phyloP scores from a whole-genome alignment of 1,284 basidiomycete species.

The Xerocomus nothofagi region DNA sequence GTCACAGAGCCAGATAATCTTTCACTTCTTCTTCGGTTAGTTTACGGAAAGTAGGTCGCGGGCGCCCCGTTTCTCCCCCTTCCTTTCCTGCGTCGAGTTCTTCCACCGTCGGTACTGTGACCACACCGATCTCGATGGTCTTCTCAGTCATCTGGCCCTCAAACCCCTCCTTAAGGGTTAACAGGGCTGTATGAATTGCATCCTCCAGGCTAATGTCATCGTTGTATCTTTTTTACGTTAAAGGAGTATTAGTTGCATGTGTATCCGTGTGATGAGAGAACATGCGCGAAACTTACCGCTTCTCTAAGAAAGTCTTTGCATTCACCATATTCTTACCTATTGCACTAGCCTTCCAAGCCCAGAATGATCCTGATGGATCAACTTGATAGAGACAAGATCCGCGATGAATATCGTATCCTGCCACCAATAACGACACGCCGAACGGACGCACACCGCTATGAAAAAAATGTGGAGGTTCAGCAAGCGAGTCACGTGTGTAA shows the following conservation, averaged over 20 bases:
- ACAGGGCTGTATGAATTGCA: constrained; percentile 97
- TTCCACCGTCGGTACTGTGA: constrained; percentile 81
- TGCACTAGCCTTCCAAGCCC: constrained; percentile 99
- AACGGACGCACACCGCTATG: constrained; percentile 95
- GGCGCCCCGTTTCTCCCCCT: constrained; percentile 71
- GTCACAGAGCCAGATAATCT: constrained; percentile 85
- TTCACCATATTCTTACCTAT: constrained; percentile 99
- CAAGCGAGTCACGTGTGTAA: constrained; percentile 29
- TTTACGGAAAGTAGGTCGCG: constrained; percentile 89
- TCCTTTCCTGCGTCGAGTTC: constrained; percentile 75
- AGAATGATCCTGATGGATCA: constrained; percentile 97
- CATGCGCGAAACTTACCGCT: constrained; percentile 64
- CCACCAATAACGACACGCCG: constrained; percentile 94
- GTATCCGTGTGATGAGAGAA: constrained; percentile 20
- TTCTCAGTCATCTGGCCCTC: constrained; percentile 99
- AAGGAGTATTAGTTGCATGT: constrained; percentile 19
- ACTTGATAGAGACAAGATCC: constrained; percentile 97
- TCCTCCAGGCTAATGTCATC: constrained; percentile 99
- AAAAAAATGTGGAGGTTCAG: constrained; percentile 31
- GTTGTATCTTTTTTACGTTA: constrained; percentile 80
- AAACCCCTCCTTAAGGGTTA: constrained; percentile 98
- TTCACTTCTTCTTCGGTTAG: constrained; percentile 91
- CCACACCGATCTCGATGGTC: constrained; percentile 97
- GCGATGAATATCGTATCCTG: constrained; percentile 91
- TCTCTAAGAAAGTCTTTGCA: constrained; percentile 98